Conservation (phyloP, 2,329 filamentous ascomycete species). For the Diplodia sapinea region DNA sequence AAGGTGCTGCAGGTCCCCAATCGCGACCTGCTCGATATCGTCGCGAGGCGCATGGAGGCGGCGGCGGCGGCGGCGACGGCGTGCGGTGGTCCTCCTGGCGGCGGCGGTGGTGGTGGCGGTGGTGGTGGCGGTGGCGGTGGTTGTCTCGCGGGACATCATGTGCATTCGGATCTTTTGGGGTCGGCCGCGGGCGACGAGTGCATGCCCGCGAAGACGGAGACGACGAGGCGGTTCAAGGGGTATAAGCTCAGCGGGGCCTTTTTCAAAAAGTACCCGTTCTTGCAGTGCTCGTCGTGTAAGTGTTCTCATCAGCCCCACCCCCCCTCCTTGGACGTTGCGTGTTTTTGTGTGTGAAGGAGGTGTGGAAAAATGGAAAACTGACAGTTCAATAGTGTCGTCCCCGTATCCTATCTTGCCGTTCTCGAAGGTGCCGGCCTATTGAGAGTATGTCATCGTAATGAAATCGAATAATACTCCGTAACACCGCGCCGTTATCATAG, state of each 20-base stretch:
- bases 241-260: conserved; percentile 24
- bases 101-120: background rate
- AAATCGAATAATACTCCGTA: no score
- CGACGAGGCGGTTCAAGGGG: background rate
- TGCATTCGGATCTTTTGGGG: background rate
- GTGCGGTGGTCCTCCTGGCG: no score
- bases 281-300: conserved; percentile 26
- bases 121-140: background rate
- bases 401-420: background rate
- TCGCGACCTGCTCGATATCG: conserved; percentile 7
- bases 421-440: background rate
- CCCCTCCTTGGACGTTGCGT: background rate
- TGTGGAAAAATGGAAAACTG: background rate
- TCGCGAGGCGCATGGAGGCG: conserved; percentile 4
- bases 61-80: background rate
- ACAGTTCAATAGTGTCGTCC: background rate
- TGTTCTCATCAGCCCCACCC: background rate
- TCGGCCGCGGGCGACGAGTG: background rate
- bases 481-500: no score
- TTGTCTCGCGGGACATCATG: no score
- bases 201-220: background rate
- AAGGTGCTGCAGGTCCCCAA: background rate
- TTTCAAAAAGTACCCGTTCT: conserved; percentile 24
- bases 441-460: no score
- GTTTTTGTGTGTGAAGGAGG: no score